A percentile compares a stretch with the other conserved stretches of the same genome.
Conservation (phyloP, 129 eudicot species). For the Centrapalus pauciflorus region DNA sequence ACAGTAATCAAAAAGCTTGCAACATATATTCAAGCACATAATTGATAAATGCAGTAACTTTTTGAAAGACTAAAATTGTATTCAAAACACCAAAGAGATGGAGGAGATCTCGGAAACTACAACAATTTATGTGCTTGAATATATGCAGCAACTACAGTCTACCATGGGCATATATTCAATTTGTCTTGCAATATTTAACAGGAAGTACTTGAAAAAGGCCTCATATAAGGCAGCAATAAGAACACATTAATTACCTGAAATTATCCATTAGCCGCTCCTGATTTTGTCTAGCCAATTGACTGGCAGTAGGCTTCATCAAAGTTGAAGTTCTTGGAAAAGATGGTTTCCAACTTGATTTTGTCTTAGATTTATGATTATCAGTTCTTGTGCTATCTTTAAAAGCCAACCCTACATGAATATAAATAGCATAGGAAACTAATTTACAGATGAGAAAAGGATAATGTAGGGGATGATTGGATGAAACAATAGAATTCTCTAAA, state of each 20-base stretch:
- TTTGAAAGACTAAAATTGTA: too few species aligned
- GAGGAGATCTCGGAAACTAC: too few species aligned
- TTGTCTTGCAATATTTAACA: not conserved
- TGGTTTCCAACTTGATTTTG: conserved; percentile 46
- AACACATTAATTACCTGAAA: conserved; percentile 41
- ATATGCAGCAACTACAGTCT: not conserved
- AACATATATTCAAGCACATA: not conserved
- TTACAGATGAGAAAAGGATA: not conserved
- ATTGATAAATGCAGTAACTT: too few species aligned
- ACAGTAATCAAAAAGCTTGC: not conserved
- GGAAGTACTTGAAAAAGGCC: not conserved
- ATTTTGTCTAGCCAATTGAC: conserved; percentile 93
- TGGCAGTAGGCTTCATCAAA: conserved; percentile 95
- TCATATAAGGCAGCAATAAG: not conserved
- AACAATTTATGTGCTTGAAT: too few species aligned
- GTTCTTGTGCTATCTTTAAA: conserved; percentile 35
- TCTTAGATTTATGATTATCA: conserved; percentile 38
- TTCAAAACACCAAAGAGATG: too few species aligned
- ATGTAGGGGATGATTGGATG: conserved; percentile 1
- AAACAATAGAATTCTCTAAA: not conserved
- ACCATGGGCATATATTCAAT: not conserved
- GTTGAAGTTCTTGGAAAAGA: conserved; percentile 65
- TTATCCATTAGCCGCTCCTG: conserved; percentile 37
- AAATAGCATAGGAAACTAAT: not conserved
- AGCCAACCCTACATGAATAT: conserved; percentile 35